Percentiles rank a stretch among this genome's conserved stretches.
phyloP scores from a whole-genome alignment of 345 rosid species.

The Erucastrum elatum region DNA sequence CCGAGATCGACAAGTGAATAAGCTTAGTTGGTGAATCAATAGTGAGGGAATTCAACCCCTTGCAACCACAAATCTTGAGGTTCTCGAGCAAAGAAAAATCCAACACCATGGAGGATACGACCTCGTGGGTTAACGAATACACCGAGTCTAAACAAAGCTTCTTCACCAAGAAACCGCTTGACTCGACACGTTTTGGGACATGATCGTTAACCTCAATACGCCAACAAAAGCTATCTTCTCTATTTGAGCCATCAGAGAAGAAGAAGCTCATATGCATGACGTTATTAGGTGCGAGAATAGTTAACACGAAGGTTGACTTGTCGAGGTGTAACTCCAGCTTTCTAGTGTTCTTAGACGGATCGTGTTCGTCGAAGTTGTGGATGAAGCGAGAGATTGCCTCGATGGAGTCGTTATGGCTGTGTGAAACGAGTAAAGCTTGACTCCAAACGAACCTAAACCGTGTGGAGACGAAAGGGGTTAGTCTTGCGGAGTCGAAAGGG shows the following conservation, averaged over 20 bases:
- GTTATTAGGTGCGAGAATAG: constrained; percentile 48
- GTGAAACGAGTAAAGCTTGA: constrained; percentile 39
- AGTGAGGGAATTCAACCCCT: constrained; percentile 43
- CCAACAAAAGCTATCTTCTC: constrained; percentile 43
- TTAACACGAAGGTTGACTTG: constrained; percentile 39
- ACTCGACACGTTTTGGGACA: constrained; percentile 21
- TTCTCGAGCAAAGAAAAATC: constrained; percentile 50
- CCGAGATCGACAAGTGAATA: constrained; percentile 46
- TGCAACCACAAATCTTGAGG: constrained; percentile 49
- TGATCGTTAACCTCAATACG: constrained; percentile 39
- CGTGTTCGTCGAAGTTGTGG: constrained; percentile 46
- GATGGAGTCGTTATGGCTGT: constrained; percentile 39
- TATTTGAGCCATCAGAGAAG: constrained; percentile 36
- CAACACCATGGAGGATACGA: constrained; percentile 49
- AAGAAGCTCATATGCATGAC: constrained; percentile 45
- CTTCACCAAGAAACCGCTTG: constrained; percentile 46
- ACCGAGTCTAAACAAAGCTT: constrained; percentile 53
- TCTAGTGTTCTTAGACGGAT: constrained; percentile 49
- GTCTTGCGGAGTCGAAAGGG: constrained; percentile 63
- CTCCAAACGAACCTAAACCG: constrained; percentile 56
- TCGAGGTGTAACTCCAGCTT: constrained; percentile 47
- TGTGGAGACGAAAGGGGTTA: constrained; percentile 52
- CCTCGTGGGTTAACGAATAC: constrained; percentile 44
- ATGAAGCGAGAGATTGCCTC: constrained; percentile 49
- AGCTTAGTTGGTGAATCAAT: constrained; percentile 54